Evolutionary conservation across 1,139 yeast genomes (phyloP), one percentile per base, ranked within the genome.

Genomic region (Geotrichum fermentans): DNA sequence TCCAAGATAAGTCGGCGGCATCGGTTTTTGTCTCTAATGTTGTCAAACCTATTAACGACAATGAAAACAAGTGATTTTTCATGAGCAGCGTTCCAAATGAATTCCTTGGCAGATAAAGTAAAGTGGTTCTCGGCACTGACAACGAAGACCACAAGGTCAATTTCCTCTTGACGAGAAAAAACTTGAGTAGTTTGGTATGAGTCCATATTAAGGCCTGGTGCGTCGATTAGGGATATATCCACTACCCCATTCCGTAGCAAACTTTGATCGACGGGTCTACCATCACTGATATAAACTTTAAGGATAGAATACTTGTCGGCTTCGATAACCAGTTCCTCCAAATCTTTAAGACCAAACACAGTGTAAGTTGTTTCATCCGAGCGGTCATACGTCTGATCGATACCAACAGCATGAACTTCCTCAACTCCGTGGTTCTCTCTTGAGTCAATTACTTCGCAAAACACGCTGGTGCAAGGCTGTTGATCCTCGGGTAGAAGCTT

Each of bases 61-160:
- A 94, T 89, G 63, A 94, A 94, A 46, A 92, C 87, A 56, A 89
- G 79, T 54, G 94, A 82, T 68, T 90, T 92, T 61, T 94, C 99
- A 48, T 83, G 82, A 1, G 96, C 92, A 1, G 97, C 96, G 37
- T 88, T 80, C 3, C 92, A 75, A 49, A 94, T 87, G 60, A 94
- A 94, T 61, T 94, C 98, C 59, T 88, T 85, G 0, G 97, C 97
- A 0, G 96, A 86, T 47, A 88, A 72, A 0, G 99, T 94, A 61
- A 94, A 85, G 64, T 92, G 97, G 60, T 94, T 94, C 62, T 90
- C 97, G 0, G 98, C 95, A 63, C 85, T 86, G 4, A 94, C 96
- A 4, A 94, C 98, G 71, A 94, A 94, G 0, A 94, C 92, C 7
- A 94, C 96, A 59, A 94, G 73, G 64, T 94, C 99, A 57, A 94